Base-by-base conservation (phyloP, 257 asterid genomes). In the Mitragyna speciosa region DNA sequence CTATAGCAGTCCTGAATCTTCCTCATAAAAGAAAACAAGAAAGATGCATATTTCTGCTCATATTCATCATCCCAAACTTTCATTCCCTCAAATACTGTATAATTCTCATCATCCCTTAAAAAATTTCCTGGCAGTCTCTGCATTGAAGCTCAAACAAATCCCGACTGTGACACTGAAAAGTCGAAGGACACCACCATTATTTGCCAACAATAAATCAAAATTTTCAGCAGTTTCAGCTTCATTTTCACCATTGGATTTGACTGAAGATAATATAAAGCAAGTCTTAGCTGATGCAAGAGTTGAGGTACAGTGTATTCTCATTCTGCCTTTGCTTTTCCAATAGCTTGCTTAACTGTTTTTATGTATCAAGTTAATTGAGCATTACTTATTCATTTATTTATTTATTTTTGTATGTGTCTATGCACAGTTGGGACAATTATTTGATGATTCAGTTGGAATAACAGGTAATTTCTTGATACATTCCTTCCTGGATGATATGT, bases 401-500 rank as follows among this genome's bases (percentile, higher is more conserved):
- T 47, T 36, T 26, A 17, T 19, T 30, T 71, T 5, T 4, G 26
- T 30, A 39, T 16, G 48, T 65, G 67, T 72, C 16, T 63, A 2
- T 90, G 91, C 94, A 95, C 94, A 95, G 98, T 82, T 93, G 86
- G 97, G 88, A 36, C 98, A 95, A 48, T 90, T 95, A 56, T 95
- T 95, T 61, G 99, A 95, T 74, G 76, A 87, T 69, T 86, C 97
- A 31, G 97, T 93, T 20, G 95, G 96, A 82, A 93, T 95, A 81
- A 92, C 98, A 86, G 97, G 98, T 94, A 81, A 79, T 64, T 80
- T 68, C 70, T 51, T 45, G 6, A 61, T 11, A 2, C 45, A 68
- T 47, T 47, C 31, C 48, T 66, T 0, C 8, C 7, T 56, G 26
- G 41, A 71, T 31, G 12, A 31, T 3, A 54, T 54, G 6, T 63